Conservation (phyloP, 2,329 filamentous ascomycete species). For the Sclerotinia nivalis region DNA sequence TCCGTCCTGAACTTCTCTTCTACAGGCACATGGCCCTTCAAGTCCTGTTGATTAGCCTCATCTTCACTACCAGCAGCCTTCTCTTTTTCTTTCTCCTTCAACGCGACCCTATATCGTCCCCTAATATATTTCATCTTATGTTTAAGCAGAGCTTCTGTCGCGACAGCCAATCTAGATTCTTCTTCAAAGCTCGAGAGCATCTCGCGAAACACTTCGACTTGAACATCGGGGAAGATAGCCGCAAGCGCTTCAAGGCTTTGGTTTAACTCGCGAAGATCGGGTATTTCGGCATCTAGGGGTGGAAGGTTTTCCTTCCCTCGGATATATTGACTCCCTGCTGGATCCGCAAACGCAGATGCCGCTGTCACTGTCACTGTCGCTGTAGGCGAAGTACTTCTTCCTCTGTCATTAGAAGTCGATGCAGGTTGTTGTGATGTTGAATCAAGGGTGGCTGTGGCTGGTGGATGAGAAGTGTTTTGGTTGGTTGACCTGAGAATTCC, state of each 20-base stretch:
- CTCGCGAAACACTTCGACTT: slow-evolving; percentile 79
- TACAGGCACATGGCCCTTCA: slow-evolving; percentile 47
- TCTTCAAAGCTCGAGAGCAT: slow-evolving; percentile 74
- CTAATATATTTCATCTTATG: slow-evolving; percentile 69
- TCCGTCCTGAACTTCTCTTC: slow-evolving; percentile 67
- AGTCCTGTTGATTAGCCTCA: slow-evolving; percentile 12
- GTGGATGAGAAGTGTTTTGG: slow-evolving; percentile 37
- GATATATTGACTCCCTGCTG: slow-evolving; percentile 48
- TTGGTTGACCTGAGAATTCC: slow-evolving; percentile 49
- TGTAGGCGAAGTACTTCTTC: slow-evolving; percentile 39
- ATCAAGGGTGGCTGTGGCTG: slow-evolving; percentile 33
- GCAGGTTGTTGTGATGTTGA: slow-evolving; percentile 33
- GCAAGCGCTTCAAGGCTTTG: slow-evolving; percentile 66
- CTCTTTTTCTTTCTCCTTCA: slow-evolving; percentile 36
- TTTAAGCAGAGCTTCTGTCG: slow-evolving; percentile 76
- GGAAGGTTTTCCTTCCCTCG: slow-evolving; percentile 56
- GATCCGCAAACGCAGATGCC: slow-evolving; percentile 25
- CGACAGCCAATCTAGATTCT: slow-evolving; percentile 73
- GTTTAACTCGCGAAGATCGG: slow-evolving; percentile 70
- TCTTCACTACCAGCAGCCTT: slow-evolving; percentile 39
- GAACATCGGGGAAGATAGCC: slow-evolving; percentile 76
- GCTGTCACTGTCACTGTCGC: slow-evolving; percentile 29
- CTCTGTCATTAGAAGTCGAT: not conserved
- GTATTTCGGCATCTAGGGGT: slow-evolving; percentile 51
- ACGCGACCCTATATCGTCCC: slow-evolving; percentile 59